Conservation (phyloP, 495 filamentous ascomycete species). For the Neurospora terricola region DNA sequence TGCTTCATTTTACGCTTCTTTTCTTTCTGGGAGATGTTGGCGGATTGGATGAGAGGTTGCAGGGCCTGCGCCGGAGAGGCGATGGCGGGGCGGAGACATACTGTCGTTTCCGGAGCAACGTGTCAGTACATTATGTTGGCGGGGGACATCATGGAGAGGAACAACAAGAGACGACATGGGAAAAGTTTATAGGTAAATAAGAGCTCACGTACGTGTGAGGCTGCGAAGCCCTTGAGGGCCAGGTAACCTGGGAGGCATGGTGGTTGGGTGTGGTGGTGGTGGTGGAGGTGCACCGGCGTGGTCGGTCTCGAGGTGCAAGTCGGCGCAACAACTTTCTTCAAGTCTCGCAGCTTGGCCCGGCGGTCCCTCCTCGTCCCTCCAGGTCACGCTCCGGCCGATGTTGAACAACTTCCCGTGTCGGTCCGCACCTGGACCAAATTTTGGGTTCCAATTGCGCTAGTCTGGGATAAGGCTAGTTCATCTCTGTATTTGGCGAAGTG, state of each 20-base stretch:
- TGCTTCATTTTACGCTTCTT: conserved; percentile 41
- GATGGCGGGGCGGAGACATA: conserved; percentile 38
- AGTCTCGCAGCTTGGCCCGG: conserved; percentile 7
- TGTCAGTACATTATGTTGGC: conserved; percentile 9
- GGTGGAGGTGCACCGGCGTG: background rate
- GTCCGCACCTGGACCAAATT: conserved; percentile 14
- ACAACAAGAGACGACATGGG: background rate
- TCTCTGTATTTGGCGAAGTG: background rate
- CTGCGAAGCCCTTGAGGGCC: conserved; percentile 51
- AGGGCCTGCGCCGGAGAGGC: conserved; percentile 19
- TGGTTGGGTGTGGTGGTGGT: conserved; percentile 13
- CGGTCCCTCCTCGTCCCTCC: conserved; percentile 11
- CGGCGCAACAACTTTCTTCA: background rate
- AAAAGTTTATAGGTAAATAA: background rate
- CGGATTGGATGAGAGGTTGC: conserved; percentile 40
- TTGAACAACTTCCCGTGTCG: conserved; percentile 17
- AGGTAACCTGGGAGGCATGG: conserved; percentile 69
- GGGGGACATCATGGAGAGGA: background rate
- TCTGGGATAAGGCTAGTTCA: background rate
- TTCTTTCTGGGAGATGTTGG: conserved; percentile 35
- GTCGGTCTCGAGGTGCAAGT: background rate
- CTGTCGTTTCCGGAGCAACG: conserved; percentile 12
- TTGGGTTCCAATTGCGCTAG: conserved; percentile 18
- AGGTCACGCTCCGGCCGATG: conserved; percentile 4
- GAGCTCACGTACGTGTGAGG: conserved; percentile 43